phyloP scores from a whole-genome alignment of 331 rosid genomes.

The Spiraea crenata region DNA sequence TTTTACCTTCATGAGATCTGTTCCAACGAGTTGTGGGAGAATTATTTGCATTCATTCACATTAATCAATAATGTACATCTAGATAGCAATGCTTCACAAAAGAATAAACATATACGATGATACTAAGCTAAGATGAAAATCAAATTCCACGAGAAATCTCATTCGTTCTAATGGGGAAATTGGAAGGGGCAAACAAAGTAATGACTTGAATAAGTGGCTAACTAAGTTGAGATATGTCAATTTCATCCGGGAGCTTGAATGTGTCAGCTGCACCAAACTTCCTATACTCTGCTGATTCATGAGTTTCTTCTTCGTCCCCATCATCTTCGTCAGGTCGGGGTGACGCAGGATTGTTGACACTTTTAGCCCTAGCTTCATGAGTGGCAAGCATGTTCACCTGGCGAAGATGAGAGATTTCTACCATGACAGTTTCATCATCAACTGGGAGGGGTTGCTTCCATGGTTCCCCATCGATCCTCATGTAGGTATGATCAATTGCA shows the following conservation, averaged over 20 bases:
- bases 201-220: conserved; percentile 26
- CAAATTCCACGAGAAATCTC: neutral
- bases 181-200: neutral
- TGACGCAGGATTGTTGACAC: conserved; percentile 48
- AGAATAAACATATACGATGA: neutral
- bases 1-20: neutral
- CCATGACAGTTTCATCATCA: conserved; percentile 71
- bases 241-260: conserved; percentile 71
- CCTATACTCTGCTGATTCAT: conserved; percentile 57
- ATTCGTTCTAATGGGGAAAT: neutral
- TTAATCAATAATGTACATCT: neutral
- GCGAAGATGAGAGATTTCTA: conserved; percentile 83
- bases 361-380: conserved; percentile 51
- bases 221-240: conserved; percentile 74
- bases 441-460: conserved; percentile 96
- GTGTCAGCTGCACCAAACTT: conserved; percentile 94
- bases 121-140: neutral
- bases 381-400: conserved; percentile 96
- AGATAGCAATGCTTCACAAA: neutral
- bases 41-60: neutral
- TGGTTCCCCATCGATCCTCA: conserved; percentile 98
- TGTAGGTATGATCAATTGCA: conserved; percentile 64
- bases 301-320: conserved; percentile 39
- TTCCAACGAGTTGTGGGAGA: neutral
- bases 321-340: conserved; percentile 51